Percentiles rank a stretch among this genome's conserved stretches.
Evolutionary conservation across 805 yeast genomes (phyloP).

Genomic region (Hanseniaspora lindneri): DNA sequence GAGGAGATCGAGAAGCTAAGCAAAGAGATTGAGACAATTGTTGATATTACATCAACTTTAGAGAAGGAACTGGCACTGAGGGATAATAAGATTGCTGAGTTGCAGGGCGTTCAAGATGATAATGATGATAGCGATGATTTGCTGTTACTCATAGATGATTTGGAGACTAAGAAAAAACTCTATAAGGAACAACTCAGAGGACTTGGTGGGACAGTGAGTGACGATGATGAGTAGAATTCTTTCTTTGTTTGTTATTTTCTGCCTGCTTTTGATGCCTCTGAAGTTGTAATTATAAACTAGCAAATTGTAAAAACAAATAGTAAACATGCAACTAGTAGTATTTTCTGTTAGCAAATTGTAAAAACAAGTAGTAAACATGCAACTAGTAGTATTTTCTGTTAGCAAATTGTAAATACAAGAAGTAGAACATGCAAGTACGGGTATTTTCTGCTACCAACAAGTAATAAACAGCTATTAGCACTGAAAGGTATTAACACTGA

Average conservation of each 20-base stretch:
- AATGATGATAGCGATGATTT: slow-evolving; percentile 45
- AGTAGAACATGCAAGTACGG: too few relatives aligned
- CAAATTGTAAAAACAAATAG: too few relatives aligned
- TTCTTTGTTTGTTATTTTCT: background rate
- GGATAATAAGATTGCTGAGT: background rate
- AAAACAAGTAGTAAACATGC: too few relatives aligned
- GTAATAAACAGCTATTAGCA: too few relatives aligned
- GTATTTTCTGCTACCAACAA: too few relatives aligned
- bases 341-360: too few relatives aligned
- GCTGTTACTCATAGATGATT: slow-evolving; percentile 61
- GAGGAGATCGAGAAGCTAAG: slow-evolving; percentile 9
- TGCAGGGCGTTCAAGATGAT: slow-evolving; percentile 16
- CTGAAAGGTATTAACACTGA: too few relatives aligned
- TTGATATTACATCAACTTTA: slow-evolving; percentile 8
- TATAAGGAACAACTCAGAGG: slow-evolving; percentile 43
- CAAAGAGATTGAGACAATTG: slow-evolving; percentile 5
- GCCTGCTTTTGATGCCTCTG: background rate
- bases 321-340: too few relatives aligned
- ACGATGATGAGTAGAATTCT: slow-evolving; percentile 53
- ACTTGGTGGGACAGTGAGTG: slow-evolving; percentile 50
- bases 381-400: too few relatives aligned
- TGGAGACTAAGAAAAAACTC: slow-evolving; percentile 53
- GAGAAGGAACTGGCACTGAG: slow-evolving; percentile 10
- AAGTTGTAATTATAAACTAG: too few relatives aligned
- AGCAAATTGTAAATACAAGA: too few relatives aligned